Base-by-base conservation (phyloP, 306 rosid genomes). In the Pyrus betulifolia region DNA sequence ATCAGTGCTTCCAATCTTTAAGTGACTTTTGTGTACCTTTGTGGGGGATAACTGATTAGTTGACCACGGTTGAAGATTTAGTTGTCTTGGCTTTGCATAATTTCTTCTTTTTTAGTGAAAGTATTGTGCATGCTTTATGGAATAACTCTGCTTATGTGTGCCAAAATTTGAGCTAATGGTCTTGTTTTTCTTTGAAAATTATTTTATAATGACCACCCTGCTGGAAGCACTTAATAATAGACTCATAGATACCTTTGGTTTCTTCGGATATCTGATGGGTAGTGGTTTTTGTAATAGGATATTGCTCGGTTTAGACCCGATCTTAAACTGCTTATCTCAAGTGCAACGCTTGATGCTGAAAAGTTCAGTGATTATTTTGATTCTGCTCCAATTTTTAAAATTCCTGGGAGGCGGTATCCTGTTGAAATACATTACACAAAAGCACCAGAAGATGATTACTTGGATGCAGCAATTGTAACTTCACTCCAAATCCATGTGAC, bases 381-480 rank as follows among this genome's bases (percentile, higher is more conserved):
- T 86, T 83, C 92, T 57, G 99, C 99, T 64, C 99, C 99, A 67
- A 95, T 95, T 79, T 95, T 95, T 51, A 92, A 83, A 35, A 35
- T 35, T 82, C 97, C 97, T 3, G 97, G 99, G 70, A 82, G 99
- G 74, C 83, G 97, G 46, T 92, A 83, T 86, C 97, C 97, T 72
- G 99, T 95, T 58, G 99, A 95, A 81, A 90, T 92, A 74, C 82
- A 89, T 83, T 92, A 84, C 72, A 95, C 99, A 11, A 92, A 84
- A 83, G 97, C 99, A 60, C 97, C 97, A 14, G 99, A 95, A 82
- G 99, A 97, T 68, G 99, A 95, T 77, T 95, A 95, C 84, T 84
- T 92, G 81, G 97, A 95, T 83, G 99, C 97, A 30, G 97, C 99
- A 72, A 87, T 95, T 62, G 99, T 92, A 58, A 90, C 99, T 11